Base-by-base conservation (phyloP, 169 alveolate genomes). In the Eimeria necatrix region DNA sequence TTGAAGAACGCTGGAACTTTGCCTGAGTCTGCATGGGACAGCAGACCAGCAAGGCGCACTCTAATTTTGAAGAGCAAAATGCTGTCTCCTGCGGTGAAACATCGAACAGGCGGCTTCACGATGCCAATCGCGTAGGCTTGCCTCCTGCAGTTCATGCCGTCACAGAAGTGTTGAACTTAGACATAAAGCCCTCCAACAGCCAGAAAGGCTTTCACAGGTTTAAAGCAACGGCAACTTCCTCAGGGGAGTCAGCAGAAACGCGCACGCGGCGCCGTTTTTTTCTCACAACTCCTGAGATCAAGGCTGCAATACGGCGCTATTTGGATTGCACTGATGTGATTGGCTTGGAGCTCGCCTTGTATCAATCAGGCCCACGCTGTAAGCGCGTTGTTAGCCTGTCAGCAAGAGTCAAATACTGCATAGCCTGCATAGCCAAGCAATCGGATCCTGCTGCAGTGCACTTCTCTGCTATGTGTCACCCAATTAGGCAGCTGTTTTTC, bases 331-430 rank as follows among this genome's bases (percentile, higher is more conserved):
- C 7, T 3, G 59, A 59, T 26, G 91, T 32, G n/a, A 3, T 68
- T 8, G 91, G 91, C 76, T 59, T 84, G 78, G 91, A 84, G 22
- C 60, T 84, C 56, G 0, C 56, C n/a, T 12, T 56, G 48, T 26
- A 84, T 2, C 32, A 53, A 4, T 56, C 76, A 53, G 76, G 91
- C 80, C 91, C 91, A 16, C 52, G 32, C 91, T 84, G 91, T 84
- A 60, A 53, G 91, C 53, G 26, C 52, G 70, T 24, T 48, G 85
- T 4, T 18, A 18, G 26, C 46, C 56, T 71, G 22, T 32, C 26
- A 8, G n/a, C 61, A 18, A 5, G 49, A 4, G 5, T 14, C 85
- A 74, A 26, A 59, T 20, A 32, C 49, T 3, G 46, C n/a, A 32
- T 3, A 74, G 49, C 60, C 32, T 3, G 46, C n/a, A 32, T 3